Conservation (phyloP, 1,284 basidiomycete species). For the Leucoagaricus sp. region DNA sequence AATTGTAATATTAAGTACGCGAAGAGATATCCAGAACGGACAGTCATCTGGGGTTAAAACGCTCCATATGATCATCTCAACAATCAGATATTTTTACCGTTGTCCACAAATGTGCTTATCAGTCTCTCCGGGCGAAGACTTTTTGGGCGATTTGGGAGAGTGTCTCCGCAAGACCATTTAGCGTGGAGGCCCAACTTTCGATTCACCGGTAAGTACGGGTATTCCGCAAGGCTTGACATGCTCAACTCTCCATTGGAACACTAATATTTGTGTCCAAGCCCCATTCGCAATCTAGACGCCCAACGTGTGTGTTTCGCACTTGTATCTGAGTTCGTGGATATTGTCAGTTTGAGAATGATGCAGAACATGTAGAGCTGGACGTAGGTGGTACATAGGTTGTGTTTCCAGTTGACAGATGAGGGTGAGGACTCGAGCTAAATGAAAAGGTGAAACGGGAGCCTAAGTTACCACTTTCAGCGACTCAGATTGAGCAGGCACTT, state of each 20-base stretch:
- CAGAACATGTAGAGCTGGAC: background rate
- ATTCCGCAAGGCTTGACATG: background rate
- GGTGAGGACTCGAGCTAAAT: slow-evolving; percentile 7
- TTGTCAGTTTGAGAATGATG: background rate
- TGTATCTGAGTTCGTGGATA: background rate
- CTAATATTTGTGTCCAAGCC: background rate
- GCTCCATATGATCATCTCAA: background rate
- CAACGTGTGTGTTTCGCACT: background rate
- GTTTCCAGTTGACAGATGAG: slow-evolving; percentile 14
- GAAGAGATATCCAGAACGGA: background rate
- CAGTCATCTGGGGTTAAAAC: background rate
- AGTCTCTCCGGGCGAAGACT: background rate
- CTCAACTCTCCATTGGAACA: background rate
- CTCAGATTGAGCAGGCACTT: background rate
- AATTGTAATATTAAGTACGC: background rate
- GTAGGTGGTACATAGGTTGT: background rate
- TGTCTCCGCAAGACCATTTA: slow-evolving; percentile 5
- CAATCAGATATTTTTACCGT: background rate
- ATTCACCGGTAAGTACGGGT: slow-evolving; percentile 3
- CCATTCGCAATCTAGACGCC: background rate
- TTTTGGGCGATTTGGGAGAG: slow-evolving; percentile 1
- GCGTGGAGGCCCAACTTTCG: background rate
- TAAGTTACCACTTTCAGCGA: background rate
- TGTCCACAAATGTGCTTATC: background rate
- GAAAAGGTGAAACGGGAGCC: slow-evolving; percentile 6